These are phyloP conservation scores for Ophiosphaerella narmari DNA, from an alignment of 2,329 filamentous ascomycete species.

Conservation along the genomic window DNA sequence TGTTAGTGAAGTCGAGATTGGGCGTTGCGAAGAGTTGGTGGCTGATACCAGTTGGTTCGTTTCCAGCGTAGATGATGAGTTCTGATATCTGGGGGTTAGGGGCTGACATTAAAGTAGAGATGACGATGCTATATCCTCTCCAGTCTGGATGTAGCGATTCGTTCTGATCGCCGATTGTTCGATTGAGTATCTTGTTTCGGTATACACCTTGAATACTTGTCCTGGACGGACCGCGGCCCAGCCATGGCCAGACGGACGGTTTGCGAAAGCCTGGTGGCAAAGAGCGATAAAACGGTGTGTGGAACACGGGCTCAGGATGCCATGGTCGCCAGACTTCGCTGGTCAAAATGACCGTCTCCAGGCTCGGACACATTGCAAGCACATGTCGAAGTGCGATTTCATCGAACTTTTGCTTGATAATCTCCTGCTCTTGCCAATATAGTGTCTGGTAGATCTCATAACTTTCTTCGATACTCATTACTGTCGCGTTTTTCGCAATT, in stretches of 20 bases:
- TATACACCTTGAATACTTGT: neutral
- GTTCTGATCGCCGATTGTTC: neutral
- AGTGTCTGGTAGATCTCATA: conserved; percentile 39
- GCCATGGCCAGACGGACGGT: conserved; percentile 44
- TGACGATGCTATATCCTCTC: conserved; percentile 40
- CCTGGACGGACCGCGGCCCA: conserved; percentile 13
- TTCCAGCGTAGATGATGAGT: conserved; percentile 39
- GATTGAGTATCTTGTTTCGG: neutral
- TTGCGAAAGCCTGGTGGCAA: conserved; percentile 50
- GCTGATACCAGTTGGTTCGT: conserved; percentile 8
- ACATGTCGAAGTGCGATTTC: conserved; percentile 40
- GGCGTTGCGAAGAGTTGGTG: conserved; percentile 5
- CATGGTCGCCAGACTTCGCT: conserved; percentile 46
- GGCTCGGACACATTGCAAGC: conserved; percentile 40
- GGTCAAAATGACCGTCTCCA: conserved; percentile 48
- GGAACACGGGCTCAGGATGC: conserved; percentile 44
- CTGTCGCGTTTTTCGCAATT: conserved; percentile 17
- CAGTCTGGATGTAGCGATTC: conserved; percentile 18
- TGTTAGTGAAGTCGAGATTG: conserved; percentile 10
- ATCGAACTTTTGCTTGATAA: conserved; percentile 36
- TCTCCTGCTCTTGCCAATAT: conserved; percentile 37
- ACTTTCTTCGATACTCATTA: conserved; percentile 29
- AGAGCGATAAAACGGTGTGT: conserved; percentile 51
- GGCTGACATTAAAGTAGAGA: conserved; percentile 28
- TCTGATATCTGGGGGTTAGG: conserved; percentile 37